phyloP scores from a whole-genome alignment of 306 rosid genomes.

The Ormosia semicastrata region DNA sequence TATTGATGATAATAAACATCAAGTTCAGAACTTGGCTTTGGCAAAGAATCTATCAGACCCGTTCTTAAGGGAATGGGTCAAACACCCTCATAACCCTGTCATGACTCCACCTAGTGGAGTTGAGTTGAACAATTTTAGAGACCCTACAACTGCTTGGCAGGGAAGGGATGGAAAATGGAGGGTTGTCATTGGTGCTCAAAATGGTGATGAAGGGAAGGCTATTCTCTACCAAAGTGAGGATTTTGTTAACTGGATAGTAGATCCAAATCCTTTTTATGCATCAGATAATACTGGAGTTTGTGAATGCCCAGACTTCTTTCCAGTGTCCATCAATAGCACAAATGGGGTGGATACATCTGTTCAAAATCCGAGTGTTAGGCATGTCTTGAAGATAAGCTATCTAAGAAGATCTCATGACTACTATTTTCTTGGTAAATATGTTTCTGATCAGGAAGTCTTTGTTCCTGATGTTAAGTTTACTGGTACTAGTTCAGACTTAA shows the following conservation, averaged over 20 bases:
- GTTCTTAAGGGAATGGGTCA: slow-evolving; percentile 48
- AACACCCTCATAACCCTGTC: slow-evolving; percentile 49
- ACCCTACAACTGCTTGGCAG: slow-evolving; percentile 63
- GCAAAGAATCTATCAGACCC: slow-evolving; percentile 52
- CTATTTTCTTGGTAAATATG: slow-evolving; percentile 52
- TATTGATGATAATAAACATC: slow-evolving; percentile 20
- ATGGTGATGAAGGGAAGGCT: slow-evolving; percentile 39
- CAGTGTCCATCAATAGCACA: slow-evolving; percentile 33
- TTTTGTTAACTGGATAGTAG: slow-evolving; percentile 41
- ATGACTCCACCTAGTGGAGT: slow-evolving; percentile 35
- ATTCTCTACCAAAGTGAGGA: slow-evolving; percentile 47
- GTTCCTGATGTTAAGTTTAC: slow-evolving; percentile 31
- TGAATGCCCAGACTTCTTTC: slow-evolving; percentile 63
- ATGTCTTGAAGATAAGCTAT: slow-evolving; percentile 56
- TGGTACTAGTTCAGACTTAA: slow-evolving; percentile 36
- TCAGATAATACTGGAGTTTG: slow-evolving; percentile 39
- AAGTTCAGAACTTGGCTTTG: slow-evolving; percentile 46
- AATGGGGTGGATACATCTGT: slow-evolving; percentile 51
- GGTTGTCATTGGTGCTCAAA: slow-evolving; percentile 42
- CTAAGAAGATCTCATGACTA: slow-evolving; percentile 19
- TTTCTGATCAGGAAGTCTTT: slow-evolving; percentile 30
- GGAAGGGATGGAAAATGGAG: slow-evolving; percentile 48
- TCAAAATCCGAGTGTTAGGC: slow-evolving; percentile 25
- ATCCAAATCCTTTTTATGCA: slow-evolving; percentile 30
- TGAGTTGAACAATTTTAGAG: slow-evolving; percentile 42